A percentile compares a stretch with the other conserved stretches of the same genome.
Evolutionary conservation across 1,284 basidiomycete genomes (phyloP).

Genomic region (Sporisorium iseilematis-ciliati): DNA sequence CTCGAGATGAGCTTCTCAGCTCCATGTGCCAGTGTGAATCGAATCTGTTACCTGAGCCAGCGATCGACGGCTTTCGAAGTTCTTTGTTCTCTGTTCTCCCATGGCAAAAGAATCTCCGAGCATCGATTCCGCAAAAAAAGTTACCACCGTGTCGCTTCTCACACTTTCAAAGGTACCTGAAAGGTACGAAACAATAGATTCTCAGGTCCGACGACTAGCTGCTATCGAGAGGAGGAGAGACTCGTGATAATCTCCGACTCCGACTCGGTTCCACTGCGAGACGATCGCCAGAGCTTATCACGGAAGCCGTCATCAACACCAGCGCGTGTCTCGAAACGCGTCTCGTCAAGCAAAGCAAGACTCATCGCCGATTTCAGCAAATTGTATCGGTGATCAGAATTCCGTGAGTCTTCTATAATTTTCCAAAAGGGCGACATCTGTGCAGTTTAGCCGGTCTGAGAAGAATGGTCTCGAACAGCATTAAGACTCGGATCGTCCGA

Average conservation of each 20-base stretch:
- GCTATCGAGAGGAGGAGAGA: background rate
- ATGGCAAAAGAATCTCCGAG: too few relatives aligned
- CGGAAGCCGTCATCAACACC: background rate
- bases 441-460: too few relatives aligned
- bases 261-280: conserved; percentile 5
- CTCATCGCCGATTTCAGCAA: conserved; percentile 15
- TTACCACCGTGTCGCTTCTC: background rate
- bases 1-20: background rate
- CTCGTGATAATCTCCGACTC: conserved; percentile 4
- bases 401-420: conserved; percentile 25
- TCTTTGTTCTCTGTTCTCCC: too few relatives aligned
- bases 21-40: background rate
- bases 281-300: background rate
- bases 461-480: background rate
- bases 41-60: too few relatives aligned
- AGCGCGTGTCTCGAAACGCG: conserved; percentile 3
- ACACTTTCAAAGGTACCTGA: background rate
- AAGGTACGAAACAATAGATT: background rate
- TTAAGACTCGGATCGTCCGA: conserved; percentile 20
- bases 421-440: conserved; percentile 16
- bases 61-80: too few relatives aligned
- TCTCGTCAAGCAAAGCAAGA: too few relatives aligned
- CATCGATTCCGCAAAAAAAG: too few relatives aligned
- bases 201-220: background rate
- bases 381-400: conserved; percentile 15